Conservation (phyloP, 2,329 filamentous ascomycete species). For the Hymenoscyphus repandus region DNA sequence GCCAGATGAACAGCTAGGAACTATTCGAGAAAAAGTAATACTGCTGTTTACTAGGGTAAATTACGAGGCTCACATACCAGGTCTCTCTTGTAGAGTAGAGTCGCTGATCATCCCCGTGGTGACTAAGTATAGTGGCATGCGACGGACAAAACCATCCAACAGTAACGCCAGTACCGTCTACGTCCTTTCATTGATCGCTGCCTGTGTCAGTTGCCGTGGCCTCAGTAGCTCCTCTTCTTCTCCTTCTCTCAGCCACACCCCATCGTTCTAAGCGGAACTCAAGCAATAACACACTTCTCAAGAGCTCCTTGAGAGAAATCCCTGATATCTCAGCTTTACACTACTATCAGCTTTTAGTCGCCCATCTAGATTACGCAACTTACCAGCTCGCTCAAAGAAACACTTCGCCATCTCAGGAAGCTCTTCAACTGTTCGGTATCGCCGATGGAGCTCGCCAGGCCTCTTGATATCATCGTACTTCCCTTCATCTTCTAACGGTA, state of each 20-base stretch:
- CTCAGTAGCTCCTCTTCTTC: background rate
- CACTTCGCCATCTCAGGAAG: slow-evolving; percentile 37
- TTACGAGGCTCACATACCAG: no score
- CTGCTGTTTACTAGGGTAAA: no score
- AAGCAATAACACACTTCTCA: slow-evolving; percentile 25
- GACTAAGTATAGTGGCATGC: no score
- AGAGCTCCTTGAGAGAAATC: slow-evolving; percentile 21
- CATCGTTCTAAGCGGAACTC: slow-evolving; percentile 28
- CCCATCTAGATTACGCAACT: slow-evolving; percentile 15
- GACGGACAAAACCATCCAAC: no score
- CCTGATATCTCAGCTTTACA: slow-evolving; percentile 25
- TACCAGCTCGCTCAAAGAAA: slow-evolving; percentile 40
- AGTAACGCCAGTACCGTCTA: no score
- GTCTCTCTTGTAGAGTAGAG: no score
- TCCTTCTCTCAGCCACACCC: slow-evolving; percentile 23
- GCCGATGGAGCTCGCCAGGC: slow-evolving; percentile 32
- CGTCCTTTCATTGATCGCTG: background rate
- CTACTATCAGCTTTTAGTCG: background rate
- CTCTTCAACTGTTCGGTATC: slow-evolving; percentile 37
- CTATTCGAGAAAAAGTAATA: no score
- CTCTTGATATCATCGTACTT: slow-evolving; percentile 20
- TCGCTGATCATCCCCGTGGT: no score
- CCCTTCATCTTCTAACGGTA: slow-evolving; percentile 18
- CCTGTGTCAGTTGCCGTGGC: background rate
- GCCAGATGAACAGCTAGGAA: no score